Evolutionary conservation across 495 filamentous ascomycete genomes (phyloP), one percentile per base, ranked within the genome.

Genomic region (Viridothelium virens): DNA sequence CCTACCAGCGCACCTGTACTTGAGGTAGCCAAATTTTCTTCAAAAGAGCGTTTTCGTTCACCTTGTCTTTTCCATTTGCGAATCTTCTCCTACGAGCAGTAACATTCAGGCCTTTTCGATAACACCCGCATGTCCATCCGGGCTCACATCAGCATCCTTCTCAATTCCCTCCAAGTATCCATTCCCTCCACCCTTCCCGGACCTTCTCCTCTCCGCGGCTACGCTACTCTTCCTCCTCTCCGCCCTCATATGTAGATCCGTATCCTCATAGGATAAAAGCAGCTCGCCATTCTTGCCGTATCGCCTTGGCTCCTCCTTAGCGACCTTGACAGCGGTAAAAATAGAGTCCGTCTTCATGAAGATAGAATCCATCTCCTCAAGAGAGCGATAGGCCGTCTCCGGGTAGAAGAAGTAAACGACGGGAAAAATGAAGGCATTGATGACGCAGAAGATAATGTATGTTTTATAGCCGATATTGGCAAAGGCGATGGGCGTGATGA

Each of bases 231-330:
- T 36, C 31, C 53, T 33, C 53, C 53, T 33, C 31, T 59, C 53
- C 14, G 53, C 53, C n/a, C 33, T 36, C 53, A 3, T 59, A 18
- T 59, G 53, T 9, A 7, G 65, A 34, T 68, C 70, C 16, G 72
- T 70, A 7, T 72, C 70, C 2, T 72, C 68, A 31, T 67, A 74
- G 3, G 39, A 16, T 61, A 74, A 67, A 2, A 74, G 63, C 10
- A 74, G 65, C 50, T 72, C 68, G 12, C 89, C 89, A 48, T 86
- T 82, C 76, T 84, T 84, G 64, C 85, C 88, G 73, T 89, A 91
- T 69, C 89, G 82, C 38, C 81, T 80, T 4, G 89, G 88, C 73
- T 88, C 84, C 1, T 81, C 75, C 16, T 74, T 69, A 14, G 88
- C 87, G 33, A 84, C 76, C 48, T 75, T 68, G 6, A 91, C 87